Evolutionary conservation across 2,329 filamentous ascomycete genomes (phyloP), one percentile per base, ranked within the genome.

Genomic region (Aspergillus versicolor): DNA sequence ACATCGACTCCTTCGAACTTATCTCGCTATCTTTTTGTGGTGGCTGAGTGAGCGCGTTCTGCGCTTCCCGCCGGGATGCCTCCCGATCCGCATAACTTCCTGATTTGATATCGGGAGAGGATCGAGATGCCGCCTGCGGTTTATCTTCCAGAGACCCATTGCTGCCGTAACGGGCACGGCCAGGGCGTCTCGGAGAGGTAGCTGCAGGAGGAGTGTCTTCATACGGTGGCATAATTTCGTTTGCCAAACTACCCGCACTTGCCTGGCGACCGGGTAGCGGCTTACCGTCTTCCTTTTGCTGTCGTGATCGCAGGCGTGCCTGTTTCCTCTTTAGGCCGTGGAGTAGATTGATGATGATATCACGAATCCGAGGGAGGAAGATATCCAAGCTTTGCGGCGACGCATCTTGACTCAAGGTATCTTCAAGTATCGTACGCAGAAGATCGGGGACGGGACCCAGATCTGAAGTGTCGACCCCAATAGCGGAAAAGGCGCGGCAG

Each of bases 311-410:
- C 67, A 99, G 77, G 67, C 92, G 91, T 70, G 96, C 92, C 72
- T 99, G 94, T 74, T 99, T 99, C 75, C 93, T 88, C 79, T 99
- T 99, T 62, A 99, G 78, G 2, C 94, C 94, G 72, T 99, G 94
- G 8, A 99, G 83, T 30, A 99, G 81, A 71, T 96, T 97, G 75
- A 99, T 97, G 71, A 99, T 99, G 68, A 99, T 99, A 74, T 99
- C 94, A 67, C 94, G 88, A 73, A 99, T 99, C 58, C 90, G 86
- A 1, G 94, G 94, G 32, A 99, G 80, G 73, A 96, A 99, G 72
- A 89, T 90, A 73, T 99, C 94, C 59, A 99, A 82, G 73, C 92
- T 97, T 71, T 95, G 88, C 49, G 92, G 88, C 65, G 91, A 97
- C 5, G 94, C 94, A 76, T 97, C 92, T 71, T 99, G 94, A 74